Base-by-base conservation (phyloP, 257 asterid genomes). In the Nicotiana paniculata region DNA sequence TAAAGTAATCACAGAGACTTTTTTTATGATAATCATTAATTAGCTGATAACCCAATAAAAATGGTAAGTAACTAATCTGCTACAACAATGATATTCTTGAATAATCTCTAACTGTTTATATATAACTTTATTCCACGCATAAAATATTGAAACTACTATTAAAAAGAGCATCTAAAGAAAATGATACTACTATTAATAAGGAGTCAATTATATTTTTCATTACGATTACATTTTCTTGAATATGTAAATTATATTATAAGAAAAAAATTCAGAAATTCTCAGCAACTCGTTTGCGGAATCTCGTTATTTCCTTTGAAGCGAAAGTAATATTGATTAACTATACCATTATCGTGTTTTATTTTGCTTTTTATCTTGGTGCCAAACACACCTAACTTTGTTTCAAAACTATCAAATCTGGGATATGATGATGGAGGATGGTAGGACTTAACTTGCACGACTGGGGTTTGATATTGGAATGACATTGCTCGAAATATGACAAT, bases 371-470 rank as follows among this genome's bases (percentile, higher is more conserved):
- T 18, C 61, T 43, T 0, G 79, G 24, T 72, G 79, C 9, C 13
- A 46, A 18, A 48, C 61, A 70, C 58, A 15, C 61, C 43, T 24
- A 74, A 74, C 26, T 74, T 74, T 24, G 62, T 33, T 26, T 3
- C 43, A 46, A 70, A 74, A 24, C 39, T 46, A 48, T 74, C 79
- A 24, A 46, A 46, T 48, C 24, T 46, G 61, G 13, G 62, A 6
- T 13, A 3, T 12, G 7, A 69, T 39, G 11, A 39, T 70, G 21
- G 37, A 74, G 24, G n/a, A 74, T 48, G 21, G 79, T 48, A 74
- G 79, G 13, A 74, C 79, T 74, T 74, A 48, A 35, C 79, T 74
- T 74, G 79, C 61, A 74, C 62, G 62, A 74, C 62, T 48, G 3
- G 62, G 61, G 48, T 13, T 74, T 48, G 79, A 24, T 21, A 74